Evolutionary conservation across 108 stramenopile species (phyloP).

Genomic region (Skeletonema potamos): DNA sequence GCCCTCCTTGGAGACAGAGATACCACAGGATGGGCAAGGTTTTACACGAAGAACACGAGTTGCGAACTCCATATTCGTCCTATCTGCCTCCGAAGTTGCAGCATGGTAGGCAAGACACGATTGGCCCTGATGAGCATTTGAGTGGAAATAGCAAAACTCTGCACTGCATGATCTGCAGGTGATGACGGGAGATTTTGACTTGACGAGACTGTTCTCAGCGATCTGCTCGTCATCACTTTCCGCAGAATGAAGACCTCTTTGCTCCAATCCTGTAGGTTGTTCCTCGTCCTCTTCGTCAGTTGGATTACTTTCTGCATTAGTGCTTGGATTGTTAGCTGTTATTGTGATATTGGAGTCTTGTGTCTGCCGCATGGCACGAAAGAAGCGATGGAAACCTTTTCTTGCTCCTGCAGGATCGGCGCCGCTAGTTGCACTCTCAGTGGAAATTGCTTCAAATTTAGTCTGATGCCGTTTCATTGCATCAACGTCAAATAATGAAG

Average conservation of each 20-base stretch:
- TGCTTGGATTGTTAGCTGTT: neutral
- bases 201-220: neutral
- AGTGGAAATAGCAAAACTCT: constrained; percentile 60
- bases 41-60: constrained; percentile 43
- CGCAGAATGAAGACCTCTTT: neutral
- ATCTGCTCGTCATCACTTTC: constrained; percentile 8
- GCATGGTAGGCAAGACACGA: constrained; percentile 43
- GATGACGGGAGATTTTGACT: constrained; percentile 35
- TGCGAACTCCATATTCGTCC: constrained; percentile 39
- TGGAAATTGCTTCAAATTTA: neutral
- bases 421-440: neutral
- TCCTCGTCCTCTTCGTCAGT: constrained; percentile 1
- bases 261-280: neutral
- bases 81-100: constrained; percentile 37
- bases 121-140: constrained; percentile 49
- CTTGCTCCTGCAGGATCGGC: neutral
- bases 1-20: constrained; percentile 55
- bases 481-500: constrained; percentile 37
- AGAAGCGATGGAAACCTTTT: neutral
- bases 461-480: constrained; percentile 23
- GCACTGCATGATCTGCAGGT: constrained; percentile 34
- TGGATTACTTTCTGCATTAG: neutral
- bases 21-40: constrained; percentile 57
- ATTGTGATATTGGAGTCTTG: neutral
- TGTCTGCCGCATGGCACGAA: neutral